phyloP scores from a whole-genome alignment of 257 asterid genomes.

The Scutellaria barbata region DNA sequence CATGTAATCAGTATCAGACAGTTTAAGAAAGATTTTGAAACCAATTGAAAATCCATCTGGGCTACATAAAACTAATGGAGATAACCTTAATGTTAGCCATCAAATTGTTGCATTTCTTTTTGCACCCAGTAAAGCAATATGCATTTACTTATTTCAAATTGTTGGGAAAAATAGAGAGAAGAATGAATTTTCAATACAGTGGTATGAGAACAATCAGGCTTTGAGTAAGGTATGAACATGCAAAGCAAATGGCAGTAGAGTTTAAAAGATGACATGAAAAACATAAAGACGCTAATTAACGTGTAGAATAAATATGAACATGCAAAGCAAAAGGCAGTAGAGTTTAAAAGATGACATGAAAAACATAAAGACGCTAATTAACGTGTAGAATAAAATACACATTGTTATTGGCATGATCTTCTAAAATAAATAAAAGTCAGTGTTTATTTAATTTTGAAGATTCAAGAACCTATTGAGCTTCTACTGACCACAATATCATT shows the following conservation, averaged over 20 bases:
- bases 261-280: conserved; percentile 10
- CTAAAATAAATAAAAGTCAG: not conserved
- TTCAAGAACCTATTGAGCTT: conserved; percentile 8
- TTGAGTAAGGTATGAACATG: conserved; percentile 9
- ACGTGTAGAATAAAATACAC: conserved; percentile 21
- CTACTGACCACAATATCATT: conserved; percentile 6
- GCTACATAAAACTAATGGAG: conserved; percentile 8
- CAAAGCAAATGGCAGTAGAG: not conserved
- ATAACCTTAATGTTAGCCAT: conserved; percentile 18
- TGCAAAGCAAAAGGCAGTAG: not conserved
- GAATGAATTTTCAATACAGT: not conserved
- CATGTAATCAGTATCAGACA: conserved; percentile 29
- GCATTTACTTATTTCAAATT: conserved; percentile 14
- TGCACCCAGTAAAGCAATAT: conserved; percentile 14
- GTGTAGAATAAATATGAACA: not conserved
- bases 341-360: conserved; percentile 7
- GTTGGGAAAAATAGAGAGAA: conserved; percentile 10
- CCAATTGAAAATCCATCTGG: conserved; percentile 26
- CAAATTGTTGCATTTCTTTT: conserved; percentile 26
- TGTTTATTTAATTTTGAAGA: not conserved
- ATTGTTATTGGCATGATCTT: conserved; percentile 13
- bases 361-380: not conserved
- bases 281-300: not conserved
- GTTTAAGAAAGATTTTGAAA: conserved; percentile 33
- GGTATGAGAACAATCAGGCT: conserved; percentile 16